A percentile compares a stretch with the other conserved stretches of the same genome.
phyloP scores from a whole-genome alignment of 257 asterid genomes.

The Orobanche coerulescens region DNA sequence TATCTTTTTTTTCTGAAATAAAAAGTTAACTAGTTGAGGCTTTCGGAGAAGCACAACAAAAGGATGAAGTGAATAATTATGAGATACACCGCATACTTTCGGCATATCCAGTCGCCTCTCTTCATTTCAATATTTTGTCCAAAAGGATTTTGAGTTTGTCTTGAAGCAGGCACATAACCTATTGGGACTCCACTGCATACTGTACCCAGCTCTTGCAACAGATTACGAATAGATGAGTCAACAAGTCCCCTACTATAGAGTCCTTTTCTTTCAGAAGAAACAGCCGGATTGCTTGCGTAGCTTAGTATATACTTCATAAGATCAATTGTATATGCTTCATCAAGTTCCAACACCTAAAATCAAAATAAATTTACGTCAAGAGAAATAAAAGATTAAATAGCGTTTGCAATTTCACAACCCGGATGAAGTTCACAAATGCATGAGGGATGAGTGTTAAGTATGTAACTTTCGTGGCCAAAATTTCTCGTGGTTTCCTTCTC shows the following conservation, averaged over 20 bases:
- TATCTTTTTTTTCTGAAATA: background rate
- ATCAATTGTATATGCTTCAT: slow-evolving; percentile 48
- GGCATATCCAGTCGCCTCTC: slow-evolving; percentile 96
- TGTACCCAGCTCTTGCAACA: slow-evolving; percentile 55
- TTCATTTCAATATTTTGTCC: slow-evolving; percentile 76
- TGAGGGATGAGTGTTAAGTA: background rate
- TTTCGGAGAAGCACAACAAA: background rate
- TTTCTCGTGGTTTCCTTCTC: background rate
- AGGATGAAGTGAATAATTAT: background rate
- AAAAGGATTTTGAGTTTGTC: slow-evolving; percentile 35
- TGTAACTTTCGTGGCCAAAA: background rate
- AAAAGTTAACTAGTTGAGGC: background rate
- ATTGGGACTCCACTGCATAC: slow-evolving; percentile 39
- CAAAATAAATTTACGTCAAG: background rate
- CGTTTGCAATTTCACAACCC: background rate
- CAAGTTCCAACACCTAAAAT: slow-evolving; percentile 45
- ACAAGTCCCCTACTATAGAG: slow-evolving; percentile 66
- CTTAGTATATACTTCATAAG: slow-evolving; percentile 85
- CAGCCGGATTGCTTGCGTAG: slow-evolving; percentile 71
- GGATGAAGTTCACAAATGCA: slow-evolving; percentile 3
- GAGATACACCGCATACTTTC: slow-evolving; percentile 54
- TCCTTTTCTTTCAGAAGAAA: slow-evolving; percentile 43
- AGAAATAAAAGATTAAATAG: background rate
- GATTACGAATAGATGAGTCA: slow-evolving; percentile 65
- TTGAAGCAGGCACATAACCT: slow-evolving; percentile 32